Evolutionary conservation across 225 moss, liverwort and hornwort species (phyloP), one percentile per base, ranked within the genome.

Genomic region (Rhytidiadelphus loreus): DNA sequence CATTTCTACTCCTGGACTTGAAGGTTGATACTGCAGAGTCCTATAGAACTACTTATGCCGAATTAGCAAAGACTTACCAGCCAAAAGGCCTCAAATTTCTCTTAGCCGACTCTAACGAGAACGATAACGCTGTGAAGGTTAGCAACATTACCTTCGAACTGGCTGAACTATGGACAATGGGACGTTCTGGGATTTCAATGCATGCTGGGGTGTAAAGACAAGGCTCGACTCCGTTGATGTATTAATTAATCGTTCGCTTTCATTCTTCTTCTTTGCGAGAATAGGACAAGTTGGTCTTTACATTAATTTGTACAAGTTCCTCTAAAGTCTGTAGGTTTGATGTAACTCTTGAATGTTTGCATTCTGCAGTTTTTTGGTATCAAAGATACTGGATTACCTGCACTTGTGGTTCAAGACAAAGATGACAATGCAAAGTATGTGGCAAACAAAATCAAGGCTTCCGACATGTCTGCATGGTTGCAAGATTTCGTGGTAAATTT

Each of bases 281-380:
- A 81, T 50, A 52, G 41, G 86, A 59, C 74, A 88, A 50, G 55
- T 68, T 88, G 66, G 83, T 74, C 26, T 53, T 48, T 83, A 57
- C 58, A 65, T 41, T 83, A 28, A 80, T 75, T 28, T 48, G 39
- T 85, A 77, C 80, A 43, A 41, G 74, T 80, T 88, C 28, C 77
- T 68, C 17, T 48, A 44, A 29, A 58, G 44, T 86, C 39, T 82
- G 80, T 33, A 62, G 43, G 33, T 69, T 52, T 80, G 62, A 71
- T 72, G 35, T 33, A 65, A 80, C 44, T 88, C 46, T 90, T 91
- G 52, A 50, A 50, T 50, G 62, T 68, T 60, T 81, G 64, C 76
- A 62, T 87, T 85, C 52, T 93, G 93, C 95, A 98, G 98, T 97
- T 89, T 82, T 98, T 98, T 93, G 97, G 98, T 63, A 90, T 98